Percentiles rank a stretch among this genome's conserved stretches.
phyloP scores from a whole-genome alignment of 805 yeast genomes.

The Kodamaea sagamina region DNA sequence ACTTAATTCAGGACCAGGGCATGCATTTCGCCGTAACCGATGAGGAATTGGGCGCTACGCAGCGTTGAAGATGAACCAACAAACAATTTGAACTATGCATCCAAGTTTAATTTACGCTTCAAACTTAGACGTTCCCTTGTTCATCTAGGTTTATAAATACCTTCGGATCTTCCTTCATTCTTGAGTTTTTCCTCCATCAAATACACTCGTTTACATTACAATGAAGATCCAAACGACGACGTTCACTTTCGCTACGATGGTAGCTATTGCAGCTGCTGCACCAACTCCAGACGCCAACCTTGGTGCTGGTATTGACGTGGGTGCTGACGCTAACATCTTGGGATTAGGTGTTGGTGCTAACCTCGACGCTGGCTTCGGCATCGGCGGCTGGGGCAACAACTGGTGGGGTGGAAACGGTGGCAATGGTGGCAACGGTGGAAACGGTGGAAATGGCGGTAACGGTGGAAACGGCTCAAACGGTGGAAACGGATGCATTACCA shows the following conservation, averaged over 20 bases:
- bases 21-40: conserved; percentile 1
- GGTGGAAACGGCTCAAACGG: conserved; percentile 1
- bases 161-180: background rate
- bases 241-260: conserved; percentile 5
- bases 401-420: conserved; percentile 4
- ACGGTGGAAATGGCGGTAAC: background rate
- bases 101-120: background rate
- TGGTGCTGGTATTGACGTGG: conserved; percentile 1
- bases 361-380: conserved; percentile 5
- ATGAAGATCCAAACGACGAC: conserved; percentile 7
- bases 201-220: conserved; percentile 3
- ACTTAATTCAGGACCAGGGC: background rate
- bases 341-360: conserved; percentile 3
- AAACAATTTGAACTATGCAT: background rate
- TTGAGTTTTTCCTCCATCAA: background rate
- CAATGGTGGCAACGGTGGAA: conserved; percentile 2
- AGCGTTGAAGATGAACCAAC: conserved; percentile 1
- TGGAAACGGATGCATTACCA: background rate
- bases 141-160: conserved; percentile 1
- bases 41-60: background rate
- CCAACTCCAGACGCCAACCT: conserved; percentile 1
- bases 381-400: conserved; percentile 2
- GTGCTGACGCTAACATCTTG: conserved; percentile 2
- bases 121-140: background rate
- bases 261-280: conserved; percentile 4